Evolutionary conservation across 208 protist genomes (phyloP).

Genomic region (Trypanosoma theileri): DNA sequence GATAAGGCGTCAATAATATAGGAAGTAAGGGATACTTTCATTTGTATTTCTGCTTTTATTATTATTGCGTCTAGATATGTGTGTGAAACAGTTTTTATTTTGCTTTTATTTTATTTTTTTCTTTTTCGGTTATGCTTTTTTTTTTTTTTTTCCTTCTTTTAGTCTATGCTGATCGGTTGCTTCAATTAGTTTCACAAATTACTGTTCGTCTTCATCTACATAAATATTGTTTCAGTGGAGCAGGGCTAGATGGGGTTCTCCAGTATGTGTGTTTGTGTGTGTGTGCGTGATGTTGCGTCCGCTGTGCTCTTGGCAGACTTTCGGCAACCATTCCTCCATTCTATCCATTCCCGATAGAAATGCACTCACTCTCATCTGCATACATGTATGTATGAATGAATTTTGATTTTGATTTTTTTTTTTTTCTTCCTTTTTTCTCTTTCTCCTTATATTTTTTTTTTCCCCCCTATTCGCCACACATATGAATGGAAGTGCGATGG

Average conservation of each 20-base stretch:
- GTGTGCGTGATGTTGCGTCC: too few species aligned
- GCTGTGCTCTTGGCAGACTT: too few species aligned
- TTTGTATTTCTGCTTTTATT: neutral
- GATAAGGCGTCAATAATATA: constrained; percentile 5
- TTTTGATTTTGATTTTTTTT: constrained; percentile 4
- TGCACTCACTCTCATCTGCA: too few species aligned
- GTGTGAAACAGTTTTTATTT: constrained; percentile 1
- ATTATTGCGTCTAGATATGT: neutral
- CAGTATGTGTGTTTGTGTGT: too few species aligned
- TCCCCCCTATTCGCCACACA: neutral
- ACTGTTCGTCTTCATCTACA: too few species aligned
- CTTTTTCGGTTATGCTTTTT: neutral
- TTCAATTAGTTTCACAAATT: too few species aligned
- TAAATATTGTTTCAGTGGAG: too few species aligned
- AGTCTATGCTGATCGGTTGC: too few species aligned
- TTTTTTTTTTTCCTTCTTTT: too few species aligned
- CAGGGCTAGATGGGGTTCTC: too few species aligned
- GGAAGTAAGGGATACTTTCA: neutral
- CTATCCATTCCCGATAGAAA: too few species aligned
- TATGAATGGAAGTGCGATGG: constrained; percentile 27
- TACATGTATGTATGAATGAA: neutral
- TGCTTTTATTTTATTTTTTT: neutral
- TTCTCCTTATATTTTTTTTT: constrained; percentile 15
- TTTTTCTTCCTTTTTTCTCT: constrained; percentile 19
- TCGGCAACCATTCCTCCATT: too few species aligned